Evolutionary conservation across 2,329 filamentous ascomycete species (phyloP).

Genomic region (Phialophora macrospora): DNA sequence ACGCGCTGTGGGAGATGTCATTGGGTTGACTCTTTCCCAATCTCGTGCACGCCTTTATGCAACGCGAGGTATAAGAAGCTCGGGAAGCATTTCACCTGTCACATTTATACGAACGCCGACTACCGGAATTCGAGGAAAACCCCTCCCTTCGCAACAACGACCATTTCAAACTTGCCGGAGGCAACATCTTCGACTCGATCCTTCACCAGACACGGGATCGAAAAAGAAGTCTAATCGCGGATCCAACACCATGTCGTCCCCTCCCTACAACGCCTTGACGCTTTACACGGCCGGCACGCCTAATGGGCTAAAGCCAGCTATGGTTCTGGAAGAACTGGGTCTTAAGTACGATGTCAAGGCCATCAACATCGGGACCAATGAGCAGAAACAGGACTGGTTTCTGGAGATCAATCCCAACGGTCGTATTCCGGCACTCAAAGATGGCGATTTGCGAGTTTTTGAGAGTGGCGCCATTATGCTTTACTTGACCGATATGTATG

Average conservation of each 20-base stretch:
- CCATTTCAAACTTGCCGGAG: constrained; percentile 6
- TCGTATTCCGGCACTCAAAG: constrained; percentile 54
- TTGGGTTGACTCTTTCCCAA: constrained; percentile 9
- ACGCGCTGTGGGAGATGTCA: constrained; percentile 10
- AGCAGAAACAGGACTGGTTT: constrained; percentile 54
- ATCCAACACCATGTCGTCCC: constrained; percentile 16
- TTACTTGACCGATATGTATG: constrained; percentile 53
- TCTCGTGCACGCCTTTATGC: neutral
- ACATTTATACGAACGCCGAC: neutral
- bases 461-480: constrained; percentile 54
- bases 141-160: neutral
- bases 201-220: constrained; percentile 1
- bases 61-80: constrained; percentile 14
- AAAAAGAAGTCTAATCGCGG: neutral
- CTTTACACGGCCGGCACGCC: constrained; percentile 34
- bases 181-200: constrained; percentile 17
- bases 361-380: constrained; percentile 52
- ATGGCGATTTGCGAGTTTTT: constrained; percentile 50
- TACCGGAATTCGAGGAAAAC: neutral
- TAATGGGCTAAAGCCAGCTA: constrained; percentile 46
- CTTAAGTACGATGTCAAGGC: constrained; percentile 44
- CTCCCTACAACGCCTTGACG: constrained; percentile 31
- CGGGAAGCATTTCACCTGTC: constrained; percentile 10
- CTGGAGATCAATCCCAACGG: constrained; percentile 57
- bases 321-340: constrained; percentile 47